These are phyloP conservation scores for Aspergillus unguis DNA, from an alignment of 2,329 filamentous ascomycete genomes.

Conservation along the genomic window DNA sequence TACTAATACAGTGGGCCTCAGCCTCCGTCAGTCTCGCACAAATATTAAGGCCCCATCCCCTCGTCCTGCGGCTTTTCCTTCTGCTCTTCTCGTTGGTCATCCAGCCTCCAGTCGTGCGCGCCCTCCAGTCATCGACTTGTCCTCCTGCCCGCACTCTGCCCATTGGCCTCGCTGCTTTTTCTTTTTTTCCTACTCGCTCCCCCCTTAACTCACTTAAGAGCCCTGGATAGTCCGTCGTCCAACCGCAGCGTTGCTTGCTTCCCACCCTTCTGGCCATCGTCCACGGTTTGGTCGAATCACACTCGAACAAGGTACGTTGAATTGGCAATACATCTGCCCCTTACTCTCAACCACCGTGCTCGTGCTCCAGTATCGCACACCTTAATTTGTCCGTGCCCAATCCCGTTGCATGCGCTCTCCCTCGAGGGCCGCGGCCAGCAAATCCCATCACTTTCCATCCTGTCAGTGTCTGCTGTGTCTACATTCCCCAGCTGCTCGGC, in stretches of 20 bases:
- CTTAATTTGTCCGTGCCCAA: slow-evolving; percentile 16
- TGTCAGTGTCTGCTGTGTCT: slow-evolving; percentile 4
- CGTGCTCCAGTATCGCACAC: slow-evolving; percentile 16
- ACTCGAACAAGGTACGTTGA: slow-evolving; percentile 21
- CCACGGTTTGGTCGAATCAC: slow-evolving; percentile 24
- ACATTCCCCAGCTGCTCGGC: slow-evolving; percentile 11
- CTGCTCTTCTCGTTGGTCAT: slow-evolving; percentile 43
- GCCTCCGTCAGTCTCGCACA: slow-evolving; percentile 28
- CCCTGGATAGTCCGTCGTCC: slow-evolving; percentile 18
- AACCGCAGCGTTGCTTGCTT: slow-evolving; percentile 20
- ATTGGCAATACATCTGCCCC: slow-evolving; percentile 4
- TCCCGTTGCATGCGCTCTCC: slow-evolving; percentile 17
- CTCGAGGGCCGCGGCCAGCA: slow-evolving; percentile 8
- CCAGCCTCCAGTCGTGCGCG: slow-evolving; percentile 29
- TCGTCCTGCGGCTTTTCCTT: slow-evolving; percentile 34
- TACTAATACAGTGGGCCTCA: slow-evolving; percentile 4
- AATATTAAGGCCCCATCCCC: slow-evolving; percentile 32
- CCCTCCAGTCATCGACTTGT: slow-evolving; percentile 23
- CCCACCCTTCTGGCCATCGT: slow-evolving; percentile 13
- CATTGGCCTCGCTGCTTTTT: slow-evolving; percentile 20
- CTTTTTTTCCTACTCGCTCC: slow-evolving; percentile 23
- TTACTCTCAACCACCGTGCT: slow-evolving; percentile 11
- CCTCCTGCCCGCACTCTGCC: slow-evolving; percentile 22
- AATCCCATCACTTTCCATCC: slow-evolving; percentile 15
- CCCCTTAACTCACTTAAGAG: slow-evolving; percentile 13